Percentiles rank a stretch among this genome's conserved stretches.
Conservation (phyloP, 805 yeast species). For the Saturnispora bothae region DNA sequence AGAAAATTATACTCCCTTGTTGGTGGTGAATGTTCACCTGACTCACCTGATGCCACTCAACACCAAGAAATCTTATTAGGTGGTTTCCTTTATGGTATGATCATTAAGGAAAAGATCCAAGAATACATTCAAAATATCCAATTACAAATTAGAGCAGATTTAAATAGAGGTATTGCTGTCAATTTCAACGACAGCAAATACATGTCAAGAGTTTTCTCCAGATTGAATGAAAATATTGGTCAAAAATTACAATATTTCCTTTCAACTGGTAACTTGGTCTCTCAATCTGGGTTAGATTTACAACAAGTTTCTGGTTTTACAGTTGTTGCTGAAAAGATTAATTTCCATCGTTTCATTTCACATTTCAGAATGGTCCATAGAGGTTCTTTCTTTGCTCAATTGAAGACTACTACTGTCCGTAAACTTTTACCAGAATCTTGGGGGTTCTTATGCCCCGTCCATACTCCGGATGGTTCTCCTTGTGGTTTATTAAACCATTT, state of each 20-base stretch:
- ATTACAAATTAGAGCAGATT: slow-evolving; percentile 67
- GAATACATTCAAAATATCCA: slow-evolving; percentile 73
- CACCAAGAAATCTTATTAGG: slow-evolving; percentile 95
- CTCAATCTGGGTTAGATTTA: slow-evolving; percentile 93
- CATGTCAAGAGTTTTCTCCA: slow-evolving; percentile 63
- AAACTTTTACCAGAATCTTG: slow-evolving; percentile 94
- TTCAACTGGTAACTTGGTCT: slow-evolving; percentile 93
- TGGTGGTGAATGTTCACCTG: slow-evolving; percentile 94
- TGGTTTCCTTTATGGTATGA: slow-evolving; percentile 95
- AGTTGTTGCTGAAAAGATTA: slow-evolving; percentile 97
- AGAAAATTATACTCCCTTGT: slow-evolving; percentile 90
- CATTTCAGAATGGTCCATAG: slow-evolving; percentile 99
- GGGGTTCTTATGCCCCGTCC: slow-evolving; percentile 99
- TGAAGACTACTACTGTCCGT: slow-evolving; percentile 95
- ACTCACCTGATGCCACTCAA: slow-evolving; percentile 98
- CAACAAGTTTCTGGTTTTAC: slow-evolving; percentile 98
- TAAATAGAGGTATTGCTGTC: slow-evolving; percentile 69
- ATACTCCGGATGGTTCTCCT: slow-evolving; percentile 99
- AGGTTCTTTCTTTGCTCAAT: slow-evolving; percentile 97
- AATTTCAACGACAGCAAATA: slow-evolving; percentile 79
- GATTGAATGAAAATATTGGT: slow-evolving; percentile 89
- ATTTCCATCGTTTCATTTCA: slow-evolving; percentile 93
- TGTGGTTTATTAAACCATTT: slow-evolving; percentile 96
- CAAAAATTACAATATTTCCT: slow-evolving; percentile 87
- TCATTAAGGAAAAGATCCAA: slow-evolving; percentile 89